Conservation (phyloP, 83 land plant genomes). For the Picea abies region DNA sequence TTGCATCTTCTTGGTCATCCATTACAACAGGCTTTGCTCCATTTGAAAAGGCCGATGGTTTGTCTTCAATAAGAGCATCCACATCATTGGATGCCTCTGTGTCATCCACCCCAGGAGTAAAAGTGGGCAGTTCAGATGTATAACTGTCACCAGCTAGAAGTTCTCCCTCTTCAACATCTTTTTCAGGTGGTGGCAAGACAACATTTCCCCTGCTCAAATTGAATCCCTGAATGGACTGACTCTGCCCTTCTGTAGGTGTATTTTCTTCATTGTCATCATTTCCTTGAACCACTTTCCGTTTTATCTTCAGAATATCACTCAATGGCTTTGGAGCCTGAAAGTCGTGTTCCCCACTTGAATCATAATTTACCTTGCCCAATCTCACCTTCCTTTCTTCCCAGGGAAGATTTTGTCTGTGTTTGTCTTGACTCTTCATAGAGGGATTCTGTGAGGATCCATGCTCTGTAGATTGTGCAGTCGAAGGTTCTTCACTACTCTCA, state of each 20-base stretch:
- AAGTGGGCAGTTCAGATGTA: background rate
- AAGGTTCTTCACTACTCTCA: slow-evolving; percentile 13
- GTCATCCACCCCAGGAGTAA: background rate
- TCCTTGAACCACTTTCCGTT: slow-evolving; percentile 22
- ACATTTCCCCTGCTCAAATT: too few species aligned
- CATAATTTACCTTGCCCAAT: background rate
- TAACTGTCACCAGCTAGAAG: background rate
- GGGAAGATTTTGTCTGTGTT: slow-evolving; percentile 5
- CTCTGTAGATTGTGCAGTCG: background rate
- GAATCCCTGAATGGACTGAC: too few species aligned
- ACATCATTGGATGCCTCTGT: background rate
- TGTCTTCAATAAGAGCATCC: background rate
- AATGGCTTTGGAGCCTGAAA: background rate
- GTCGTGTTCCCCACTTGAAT: background rate
- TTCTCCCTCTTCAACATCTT: slow-evolving; percentile 13
- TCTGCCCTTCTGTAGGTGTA: too few species aligned
- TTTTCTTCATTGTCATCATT: slow-evolving; percentile 1
- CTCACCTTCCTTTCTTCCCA: background rate
- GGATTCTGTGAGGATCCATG: slow-evolving; percentile 4
- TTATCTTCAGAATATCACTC: slow-evolving; percentile 12
- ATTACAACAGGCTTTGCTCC: background rate
- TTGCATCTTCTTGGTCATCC: background rate
- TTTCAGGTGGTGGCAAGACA: background rate
- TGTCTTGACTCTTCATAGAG: slow-evolving; percentile 6
- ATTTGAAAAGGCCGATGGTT: background rate